Evolutionary conservation across 2,329 filamentous ascomycete species (phyloP).

Genomic region (Trichoderma lentiforme): DNA sequence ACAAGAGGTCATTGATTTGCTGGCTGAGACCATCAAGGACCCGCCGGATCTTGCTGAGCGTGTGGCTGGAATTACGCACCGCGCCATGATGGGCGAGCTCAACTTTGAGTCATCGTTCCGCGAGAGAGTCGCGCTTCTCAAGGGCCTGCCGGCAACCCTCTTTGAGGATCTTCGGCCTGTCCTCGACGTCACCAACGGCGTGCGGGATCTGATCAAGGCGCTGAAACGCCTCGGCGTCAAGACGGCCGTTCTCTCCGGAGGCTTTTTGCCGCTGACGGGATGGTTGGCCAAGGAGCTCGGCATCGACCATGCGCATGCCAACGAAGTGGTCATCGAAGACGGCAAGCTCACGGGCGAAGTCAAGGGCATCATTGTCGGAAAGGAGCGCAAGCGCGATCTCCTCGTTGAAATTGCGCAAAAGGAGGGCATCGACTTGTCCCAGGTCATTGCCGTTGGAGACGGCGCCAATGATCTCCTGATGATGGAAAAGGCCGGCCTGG

Average conservation of each 20-base stretch:
- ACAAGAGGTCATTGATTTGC: constrained; percentile 95
- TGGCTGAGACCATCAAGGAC: constrained; percentile 73
- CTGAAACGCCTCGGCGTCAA: constrained; percentile 78
- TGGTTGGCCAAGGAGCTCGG: constrained; percentile 81
- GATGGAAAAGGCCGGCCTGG: constrained; percentile 71
- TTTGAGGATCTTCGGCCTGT: constrained; percentile 73
- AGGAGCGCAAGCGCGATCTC: constrained; percentile 69
- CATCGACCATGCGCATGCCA: constrained; percentile 85
- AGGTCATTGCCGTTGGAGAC: constrained; percentile 73
- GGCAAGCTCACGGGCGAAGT: constrained; percentile 68
- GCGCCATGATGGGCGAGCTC: constrained; percentile 93
- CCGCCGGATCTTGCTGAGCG: constrained; percentile 69
- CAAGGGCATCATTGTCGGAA: constrained; percentile 69
- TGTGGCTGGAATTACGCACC: constrained; percentile 84
- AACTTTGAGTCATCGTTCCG: constrained; percentile 84
- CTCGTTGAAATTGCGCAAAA: constrained; percentile 66
- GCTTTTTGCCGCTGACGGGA: constrained; percentile 82
- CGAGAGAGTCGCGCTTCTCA: constrained; percentile 75
- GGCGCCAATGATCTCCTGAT: constrained; percentile 81
- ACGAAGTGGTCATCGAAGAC: constrained; percentile 66
- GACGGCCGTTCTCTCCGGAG: constrained; percentile 87
- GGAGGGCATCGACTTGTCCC: constrained; percentile 62
- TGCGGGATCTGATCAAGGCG: constrained; percentile 67
- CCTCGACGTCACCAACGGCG: constrained; percentile 79
- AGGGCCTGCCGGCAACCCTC: constrained; percentile 73